Evolutionary conservation across 2,329 filamentous ascomycete genomes (phyloP), one percentile per base, ranked within the genome.

Genomic region (Scytalidium sp.): DNA sequence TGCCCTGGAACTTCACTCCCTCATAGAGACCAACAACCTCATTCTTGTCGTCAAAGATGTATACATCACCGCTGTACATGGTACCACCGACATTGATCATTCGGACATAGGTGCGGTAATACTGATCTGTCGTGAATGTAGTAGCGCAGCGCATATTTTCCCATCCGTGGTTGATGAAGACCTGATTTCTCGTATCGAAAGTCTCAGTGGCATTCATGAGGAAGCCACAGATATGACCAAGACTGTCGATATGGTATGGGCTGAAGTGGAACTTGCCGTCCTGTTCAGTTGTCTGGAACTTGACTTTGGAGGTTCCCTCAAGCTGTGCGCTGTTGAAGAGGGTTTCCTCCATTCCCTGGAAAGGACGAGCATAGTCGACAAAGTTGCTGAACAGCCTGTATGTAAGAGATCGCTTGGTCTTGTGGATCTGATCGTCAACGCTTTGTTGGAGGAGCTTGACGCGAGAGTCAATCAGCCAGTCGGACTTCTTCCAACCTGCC

Each of bases 321-420:
- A 68, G 69, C 4, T 63, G 23, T 43, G 83, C 80, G 44, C 69
- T 64, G 42, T 61, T 56, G 5, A 83, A 67, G 20, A 82, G 72
- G 11, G 83, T 76, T 47, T 79, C 75, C 20, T 80, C 71, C 66
- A 83, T 81, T 19, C 78, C 79, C 45, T 70, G 71, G 62, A 79
- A 84, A 19, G 70, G 69, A 6, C 59, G 64, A 15, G 70, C 68
- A 55, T 82, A 84, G 58, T 81, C 76, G 3, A 82, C 79, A 0
- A 82, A 66, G 40, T 75, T 71, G 27, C 71, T 70, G 56, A 78
- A 78, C 47, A 85, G 76, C 70, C 90, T 90, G 76, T 93, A 93
- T 13, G 85, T 84, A 71, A 90, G 10, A 27, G 84, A 85, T 19
- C 85, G 81, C 43, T 85, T 80, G 53, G 90, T 78, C 69, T 87